Percentiles rank a stretch among this genome's conserved stretches.
Conservation (phyloP, 768 basidiomycete species). For the Austroboletus eburneus region DNA sequence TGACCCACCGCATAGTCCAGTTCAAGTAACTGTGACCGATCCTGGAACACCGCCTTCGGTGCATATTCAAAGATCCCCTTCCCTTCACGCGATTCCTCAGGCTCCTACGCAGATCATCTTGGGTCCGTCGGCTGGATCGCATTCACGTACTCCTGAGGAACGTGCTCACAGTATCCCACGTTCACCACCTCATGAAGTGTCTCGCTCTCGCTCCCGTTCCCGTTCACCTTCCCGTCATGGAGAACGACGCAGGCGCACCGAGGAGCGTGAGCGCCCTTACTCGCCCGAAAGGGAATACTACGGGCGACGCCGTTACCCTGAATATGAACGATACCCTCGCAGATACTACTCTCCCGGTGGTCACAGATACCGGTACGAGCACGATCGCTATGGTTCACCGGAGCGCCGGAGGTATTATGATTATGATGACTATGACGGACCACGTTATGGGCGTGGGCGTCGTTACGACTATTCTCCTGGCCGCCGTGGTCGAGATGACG, state of each 20-base stretch:
- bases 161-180: constrained; percentile 1
- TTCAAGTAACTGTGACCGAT: constrained; percentile 17
- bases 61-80: constrained; percentile 21
- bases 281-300: constrained; percentile 14
- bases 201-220: constrained; percentile 3
- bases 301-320: constrained; percentile 9
- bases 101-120: constrained; percentile 5
- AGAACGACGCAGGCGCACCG: neutral
- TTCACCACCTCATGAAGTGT: constrained; percentile 5
- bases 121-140: constrained; percentile 10
- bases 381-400: constrained; percentile 11
- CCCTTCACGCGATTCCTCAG: constrained; percentile 20
- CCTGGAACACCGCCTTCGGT: constrained; percentile 11
- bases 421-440: neutral
- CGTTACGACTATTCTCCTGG: neutral
- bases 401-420: constrained; percentile 5
- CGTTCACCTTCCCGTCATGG: neutral
- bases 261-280: constrained; percentile 19
- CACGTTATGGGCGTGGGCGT: neutral
- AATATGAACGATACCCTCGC: constrained; percentile 12
- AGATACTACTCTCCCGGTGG: constrained; percentile 17
- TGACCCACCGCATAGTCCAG: constrained; percentile 21
- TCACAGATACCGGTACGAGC: constrained; percentile 11
- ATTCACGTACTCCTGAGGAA: constrained; percentile 10
- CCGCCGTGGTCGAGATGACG: neutral